Evolutionary conservation across 106 monocot species (phyloP).

Genomic region (Xerophyta viscosa): DNA sequence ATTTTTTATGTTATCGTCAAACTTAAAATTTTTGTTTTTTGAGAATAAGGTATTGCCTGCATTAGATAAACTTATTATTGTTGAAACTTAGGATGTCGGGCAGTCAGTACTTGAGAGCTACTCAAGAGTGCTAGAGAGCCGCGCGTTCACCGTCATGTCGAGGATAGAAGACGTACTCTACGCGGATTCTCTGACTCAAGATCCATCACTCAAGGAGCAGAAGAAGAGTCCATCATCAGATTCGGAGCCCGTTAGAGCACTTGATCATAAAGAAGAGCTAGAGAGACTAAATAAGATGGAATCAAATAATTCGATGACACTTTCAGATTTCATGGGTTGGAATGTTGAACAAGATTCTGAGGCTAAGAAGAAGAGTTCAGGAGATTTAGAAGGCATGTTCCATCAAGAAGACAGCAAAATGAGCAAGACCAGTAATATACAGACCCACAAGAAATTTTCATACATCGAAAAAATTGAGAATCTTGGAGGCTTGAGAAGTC

Average conservation of each 20-base stretch:
- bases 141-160: constrained; percentile 86
- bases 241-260: constrained; percentile 21
- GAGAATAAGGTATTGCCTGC: too few relatives aligned
- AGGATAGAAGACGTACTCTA: constrained; percentile 80
- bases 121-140: constrained; percentile 71
- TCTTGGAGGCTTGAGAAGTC: constrained; percentile 56
- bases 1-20: too few relatives aligned
- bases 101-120: constrained; percentile 86
- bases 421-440: constrained; percentile 14
- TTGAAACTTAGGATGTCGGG: constrained; percentile 60
- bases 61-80: too few relatives aligned
- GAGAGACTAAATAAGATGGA: constrained; percentile 48
- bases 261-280: constrained; percentile 49
- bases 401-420: constrained; percentile 7
- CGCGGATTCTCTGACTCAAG: constrained; percentile 41
- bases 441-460: constrained; percentile 37
- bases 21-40: background rate
- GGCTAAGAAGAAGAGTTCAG: constrained; percentile 16
- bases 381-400: constrained; percentile 4
- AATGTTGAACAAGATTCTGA: constrained; percentile 44
- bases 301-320: constrained; percentile 53
- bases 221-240: constrained; percentile 13
- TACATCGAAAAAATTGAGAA: constrained; percentile 44
- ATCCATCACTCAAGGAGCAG: constrained; percentile 23
- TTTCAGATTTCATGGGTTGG: constrained; percentile 93